Evolutionary conservation across 768 basidiomycete species (phyloP).

Genomic region (Tremella yokohamensis): DNA sequence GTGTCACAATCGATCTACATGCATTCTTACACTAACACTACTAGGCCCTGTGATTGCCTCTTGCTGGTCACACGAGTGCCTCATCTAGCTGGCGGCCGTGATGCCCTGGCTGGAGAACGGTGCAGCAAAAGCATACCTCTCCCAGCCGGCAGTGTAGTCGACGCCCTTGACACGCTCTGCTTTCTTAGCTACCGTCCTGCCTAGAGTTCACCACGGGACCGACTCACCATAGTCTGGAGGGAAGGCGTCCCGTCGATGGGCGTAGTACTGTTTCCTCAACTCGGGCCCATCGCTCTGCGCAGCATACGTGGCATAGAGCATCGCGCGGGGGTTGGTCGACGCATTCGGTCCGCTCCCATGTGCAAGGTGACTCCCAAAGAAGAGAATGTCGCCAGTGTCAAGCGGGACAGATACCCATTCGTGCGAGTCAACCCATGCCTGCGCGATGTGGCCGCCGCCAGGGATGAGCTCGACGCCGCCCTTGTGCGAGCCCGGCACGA

Average conservation of each 20-base stretch:
- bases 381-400: not conserved
- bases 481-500: slow-evolving; percentile 10
- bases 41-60: too few relatives aligned
- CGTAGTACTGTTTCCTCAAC: not conserved
- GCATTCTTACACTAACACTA: not conserved
- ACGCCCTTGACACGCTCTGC: not conserved
- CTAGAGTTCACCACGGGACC: not conserved
- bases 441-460: slow-evolving; percentile 1
- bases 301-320: not conserved
- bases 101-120: not conserved
- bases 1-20: not conserved
- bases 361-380: not conserved
- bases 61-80: too few relatives aligned
- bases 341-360: not conserved
- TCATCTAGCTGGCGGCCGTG: not conserved
- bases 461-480: not conserved
- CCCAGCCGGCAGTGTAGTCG: not conserved
- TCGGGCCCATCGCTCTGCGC: not conserved
- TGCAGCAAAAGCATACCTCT: not conserved
- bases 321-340: not conserved
- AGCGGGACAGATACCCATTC: not conserved
- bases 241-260: not conserved
- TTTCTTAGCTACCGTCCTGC: not conserved
- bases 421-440: not conserved
- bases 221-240: not conserved